phyloP scores from a whole-genome alignment of 2,329 filamentous ascomycete species.

The Aspergillus amoenus region DNA sequence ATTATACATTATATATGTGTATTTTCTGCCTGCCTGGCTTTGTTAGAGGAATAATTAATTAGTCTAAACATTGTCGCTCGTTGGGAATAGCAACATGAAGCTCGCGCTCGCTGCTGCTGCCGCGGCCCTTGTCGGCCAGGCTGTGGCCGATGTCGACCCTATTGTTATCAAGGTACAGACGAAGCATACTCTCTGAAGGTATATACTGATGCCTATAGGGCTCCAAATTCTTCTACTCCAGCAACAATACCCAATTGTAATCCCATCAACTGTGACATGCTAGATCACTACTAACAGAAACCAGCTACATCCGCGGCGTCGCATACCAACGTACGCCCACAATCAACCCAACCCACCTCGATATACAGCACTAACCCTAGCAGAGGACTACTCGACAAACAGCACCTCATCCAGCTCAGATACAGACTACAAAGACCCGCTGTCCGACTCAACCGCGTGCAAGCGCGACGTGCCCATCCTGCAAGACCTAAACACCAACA shows the following conservation, averaged over 20 bases:
- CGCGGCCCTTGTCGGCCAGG: constrained; percentile 5
- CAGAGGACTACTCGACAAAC: constrained; percentile 61
- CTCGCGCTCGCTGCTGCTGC: constrained; percentile 9
- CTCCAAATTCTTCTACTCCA: constrained; percentile 83
- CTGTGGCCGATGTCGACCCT: constrained; percentile 4
- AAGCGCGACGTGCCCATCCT: constrained; percentile 81
- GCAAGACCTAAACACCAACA: constrained; percentile 76
- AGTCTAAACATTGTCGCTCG: not conserved
- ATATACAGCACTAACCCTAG: not conserved
- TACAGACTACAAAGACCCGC: constrained; percentile 72
- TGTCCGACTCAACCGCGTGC: constrained; percentile 69
- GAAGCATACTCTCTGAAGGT: not conserved
- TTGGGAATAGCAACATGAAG: constrained; percentile 5
- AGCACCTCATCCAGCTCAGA: constrained; percentile 51
- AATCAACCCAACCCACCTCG: not conserved
- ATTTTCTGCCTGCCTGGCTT: not conserved
- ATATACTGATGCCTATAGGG: constrained; percentile 48
- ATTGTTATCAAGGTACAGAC: constrained; percentile 8
- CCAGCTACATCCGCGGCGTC: constrained; percentile 79
- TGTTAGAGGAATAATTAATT: not conserved
- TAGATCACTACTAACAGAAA: not conserved
- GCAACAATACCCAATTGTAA: constrained; percentile 69
- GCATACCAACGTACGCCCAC: constrained; percentile 71
- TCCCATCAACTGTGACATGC: not conserved
- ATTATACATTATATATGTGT: not conserved